Conservation (phyloP, 768 basidiomycete species). For the Bullera alba region DNA sequence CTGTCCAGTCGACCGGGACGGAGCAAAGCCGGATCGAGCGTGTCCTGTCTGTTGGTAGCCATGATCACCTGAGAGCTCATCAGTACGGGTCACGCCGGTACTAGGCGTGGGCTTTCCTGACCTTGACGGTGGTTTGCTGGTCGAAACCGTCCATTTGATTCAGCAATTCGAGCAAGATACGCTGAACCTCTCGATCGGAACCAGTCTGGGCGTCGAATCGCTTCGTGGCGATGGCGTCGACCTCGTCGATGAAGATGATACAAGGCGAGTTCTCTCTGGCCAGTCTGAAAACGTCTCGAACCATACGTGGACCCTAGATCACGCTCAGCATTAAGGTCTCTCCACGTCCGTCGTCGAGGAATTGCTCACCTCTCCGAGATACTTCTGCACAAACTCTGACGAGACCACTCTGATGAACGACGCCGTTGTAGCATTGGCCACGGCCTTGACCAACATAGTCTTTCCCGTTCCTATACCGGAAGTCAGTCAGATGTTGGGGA, state of each 20-base stretch:
- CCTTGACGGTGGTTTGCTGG: slow-evolving; percentile 97
- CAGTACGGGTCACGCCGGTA: neutral
- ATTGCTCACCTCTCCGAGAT: slow-evolving; percentile 69
- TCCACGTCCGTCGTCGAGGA: neutral
- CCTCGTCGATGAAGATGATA: slow-evolving; percentile 96
- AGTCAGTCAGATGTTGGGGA: slow-evolving; percentile 8
- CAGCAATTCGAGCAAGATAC: slow-evolving; percentile 89
- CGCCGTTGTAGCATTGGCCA: slow-evolving; percentile 94
- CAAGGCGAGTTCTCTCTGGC: slow-evolving; percentile 94
- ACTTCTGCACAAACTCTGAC: slow-evolving; percentile 98
- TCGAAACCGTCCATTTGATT: slow-evolving; percentile 99
- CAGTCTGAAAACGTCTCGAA: slow-evolving; percentile 95
- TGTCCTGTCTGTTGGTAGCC: slow-evolving; percentile 98
- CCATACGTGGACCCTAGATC: slow-evolving; percentile 83
- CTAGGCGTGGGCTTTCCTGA: slow-evolving; percentile 40
- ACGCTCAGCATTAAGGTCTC: neutral
- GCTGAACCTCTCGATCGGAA: slow-evolving; percentile 96
- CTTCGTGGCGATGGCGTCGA: slow-evolving; percentile 96
- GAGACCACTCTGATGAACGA: slow-evolving; percentile 97
- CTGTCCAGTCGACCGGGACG: slow-evolving; percentile 95
- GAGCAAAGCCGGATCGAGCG: slow-evolving; percentile 90
- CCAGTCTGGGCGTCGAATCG: slow-evolving; percentile 99
- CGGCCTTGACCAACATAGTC: slow-evolving; percentile 99
- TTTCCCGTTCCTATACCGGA: slow-evolving; percentile 75
- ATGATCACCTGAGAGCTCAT: slow-evolving; percentile 76